These are phyloP conservation scores for Wickerhamiella hasegawae DNA, from an alignment of 805 yeast species.

Conservation along the genomic window DNA sequence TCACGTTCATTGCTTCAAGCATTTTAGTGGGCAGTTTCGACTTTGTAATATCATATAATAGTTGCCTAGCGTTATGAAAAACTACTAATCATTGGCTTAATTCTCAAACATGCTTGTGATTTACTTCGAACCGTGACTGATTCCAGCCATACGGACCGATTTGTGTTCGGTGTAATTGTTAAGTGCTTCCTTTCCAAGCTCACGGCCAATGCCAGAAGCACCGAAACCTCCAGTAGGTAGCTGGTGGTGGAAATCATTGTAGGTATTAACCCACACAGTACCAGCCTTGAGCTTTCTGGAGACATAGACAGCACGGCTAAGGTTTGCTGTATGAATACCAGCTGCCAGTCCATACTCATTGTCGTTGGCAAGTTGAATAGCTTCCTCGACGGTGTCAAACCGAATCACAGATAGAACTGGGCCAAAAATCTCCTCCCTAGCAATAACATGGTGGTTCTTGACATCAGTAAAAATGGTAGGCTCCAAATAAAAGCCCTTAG, in stretches of 20 bases:
- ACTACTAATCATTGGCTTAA: too few relatives aligned
- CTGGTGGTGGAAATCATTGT: constrained; percentile 45
- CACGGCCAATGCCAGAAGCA: constrained; percentile 68
- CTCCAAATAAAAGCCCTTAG: constrained; percentile 31
- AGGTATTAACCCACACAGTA: constrained; percentile 68
- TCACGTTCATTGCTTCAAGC: too few relatives aligned
- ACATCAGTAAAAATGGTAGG: constrained; percentile 86
- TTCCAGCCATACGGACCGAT: constrained; percentile 56
- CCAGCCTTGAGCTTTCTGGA: constrained; percentile 69
- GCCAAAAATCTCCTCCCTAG: constrained; percentile 85
- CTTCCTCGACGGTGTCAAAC: constrained; percentile 74
- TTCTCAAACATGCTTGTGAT: too few relatives aligned
- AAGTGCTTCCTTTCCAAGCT: constrained; percentile 61
- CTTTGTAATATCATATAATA: too few relatives aligned
- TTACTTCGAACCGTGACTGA: constrained; percentile 10
- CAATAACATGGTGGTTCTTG: constrained; percentile 53
- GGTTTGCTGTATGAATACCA: constrained; percentile 66
- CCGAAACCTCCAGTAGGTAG: constrained; percentile 77
- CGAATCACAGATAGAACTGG: constrained; percentile 79
- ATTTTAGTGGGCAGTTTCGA: too few relatives aligned
- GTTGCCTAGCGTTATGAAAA: too few relatives aligned
- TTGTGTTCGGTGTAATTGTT: constrained; percentile 57
- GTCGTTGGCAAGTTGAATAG: constrained; percentile 60
- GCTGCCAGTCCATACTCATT: constrained; percentile 62
- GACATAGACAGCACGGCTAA: constrained; percentile 61